A percentile compares a stretch with the other conserved stretches of the same genome.
phyloP scores from a whole-genome alignment of 768 basidiomycete genomes.

The Suillus decipiens region DNA sequence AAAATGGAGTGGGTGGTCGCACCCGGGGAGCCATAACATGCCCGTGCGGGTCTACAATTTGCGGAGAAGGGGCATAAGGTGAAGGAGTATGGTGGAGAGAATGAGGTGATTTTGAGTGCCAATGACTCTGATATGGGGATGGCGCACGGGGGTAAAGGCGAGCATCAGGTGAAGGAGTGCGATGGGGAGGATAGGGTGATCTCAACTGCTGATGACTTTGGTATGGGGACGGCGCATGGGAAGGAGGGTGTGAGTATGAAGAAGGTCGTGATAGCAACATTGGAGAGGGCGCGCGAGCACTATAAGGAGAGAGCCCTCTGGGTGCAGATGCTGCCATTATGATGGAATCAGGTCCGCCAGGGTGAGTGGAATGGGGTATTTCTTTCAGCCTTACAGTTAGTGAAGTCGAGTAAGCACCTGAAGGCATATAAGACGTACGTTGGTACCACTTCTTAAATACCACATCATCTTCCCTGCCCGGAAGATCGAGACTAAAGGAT shows the following conservation, averaged over 20 bases:
- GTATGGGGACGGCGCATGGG: constrained; percentile 31
- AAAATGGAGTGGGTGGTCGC: constrained; percentile 56
- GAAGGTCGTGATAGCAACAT: constrained; percentile 24
- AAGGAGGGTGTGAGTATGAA: constrained; percentile 17
- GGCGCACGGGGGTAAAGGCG: constrained; percentile 23
- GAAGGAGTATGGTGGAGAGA: constrained; percentile 14
- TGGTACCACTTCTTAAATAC: constrained; percentile 48
- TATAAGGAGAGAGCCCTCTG: constrained; percentile 30
- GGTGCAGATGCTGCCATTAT: constrained; percentile 30
- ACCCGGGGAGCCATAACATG: constrained; percentile 40
- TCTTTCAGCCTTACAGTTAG: constrained; percentile 52
- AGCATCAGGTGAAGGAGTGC: constrained; percentile 14
- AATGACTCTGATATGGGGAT: constrained; percentile 23
- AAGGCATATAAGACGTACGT: constrained; percentile 37
- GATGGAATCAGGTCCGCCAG: constrained; percentile 36
- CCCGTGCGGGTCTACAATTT: constrained; percentile 51
- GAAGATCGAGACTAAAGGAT: constrained; percentile 50
- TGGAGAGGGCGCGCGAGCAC: constrained; percentile 12
- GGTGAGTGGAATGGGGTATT: constrained; percentile 37
- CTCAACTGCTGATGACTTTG: constrained; percentile 3
- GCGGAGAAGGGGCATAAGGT: constrained; percentile 24
- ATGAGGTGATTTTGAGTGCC: neutral
- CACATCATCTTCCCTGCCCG: constrained; percentile 40
- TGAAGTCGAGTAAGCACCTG: constrained; percentile 37
- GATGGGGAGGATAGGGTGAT: constrained; percentile 7